Evolutionary conservation across 768 basidiomycete genomes (phyloP).

Genomic region (Podaxis sp.): DNA sequence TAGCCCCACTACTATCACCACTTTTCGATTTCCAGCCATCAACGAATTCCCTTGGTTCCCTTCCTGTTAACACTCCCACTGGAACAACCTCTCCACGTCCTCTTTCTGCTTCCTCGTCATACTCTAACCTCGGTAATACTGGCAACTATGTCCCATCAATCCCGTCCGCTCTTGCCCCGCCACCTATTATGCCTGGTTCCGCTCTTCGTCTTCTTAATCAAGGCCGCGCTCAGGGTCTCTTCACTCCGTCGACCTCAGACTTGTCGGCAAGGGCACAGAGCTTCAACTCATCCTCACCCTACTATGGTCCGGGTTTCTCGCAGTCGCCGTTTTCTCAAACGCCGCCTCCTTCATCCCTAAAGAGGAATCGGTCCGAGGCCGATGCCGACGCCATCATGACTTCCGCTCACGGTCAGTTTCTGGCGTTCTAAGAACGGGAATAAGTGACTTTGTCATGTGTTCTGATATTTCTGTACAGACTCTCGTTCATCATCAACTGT

Average conservation of each 20-base stretch:
- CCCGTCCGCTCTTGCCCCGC: conserved; percentile 65
- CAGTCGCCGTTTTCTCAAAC: conserved; percentile 52
- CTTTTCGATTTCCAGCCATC: conserved; percentile 92
- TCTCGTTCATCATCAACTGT: conserved; percentile 51
- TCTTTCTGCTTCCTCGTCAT: conserved; percentile 67
- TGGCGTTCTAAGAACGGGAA: not conserved
- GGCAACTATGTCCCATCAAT: conserved; percentile 42
- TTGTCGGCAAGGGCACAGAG: conserved; percentile 45
- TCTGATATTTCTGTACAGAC: conserved; percentile 46
- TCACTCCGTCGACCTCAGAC: conserved; percentile 79
- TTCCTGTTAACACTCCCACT: conserved; percentile 52
- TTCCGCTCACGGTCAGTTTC: conserved; percentile 19
- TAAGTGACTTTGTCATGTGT: conserved; percentile 1
- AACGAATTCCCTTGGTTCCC: conserved; percentile 63
- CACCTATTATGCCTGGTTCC: conserved; percentile 85
- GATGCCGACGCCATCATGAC: conserved; percentile 45
- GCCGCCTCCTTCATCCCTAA: conserved; percentile 46
- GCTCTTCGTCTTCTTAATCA: conserved; percentile 82
- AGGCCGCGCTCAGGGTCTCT: conserved; percentile 82
- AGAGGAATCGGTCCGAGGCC: conserved; percentile 45
- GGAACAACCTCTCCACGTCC: conserved; percentile 58
- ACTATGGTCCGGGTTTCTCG: conserved; percentile 41
- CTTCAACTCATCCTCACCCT: conserved; percentile 53
- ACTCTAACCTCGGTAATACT: conserved; percentile 49
- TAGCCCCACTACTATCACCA: conserved; percentile 81